Conservation (phyloP, 1,139 yeast genomes). For the Lodderomyces jiufengensis region DNA sequence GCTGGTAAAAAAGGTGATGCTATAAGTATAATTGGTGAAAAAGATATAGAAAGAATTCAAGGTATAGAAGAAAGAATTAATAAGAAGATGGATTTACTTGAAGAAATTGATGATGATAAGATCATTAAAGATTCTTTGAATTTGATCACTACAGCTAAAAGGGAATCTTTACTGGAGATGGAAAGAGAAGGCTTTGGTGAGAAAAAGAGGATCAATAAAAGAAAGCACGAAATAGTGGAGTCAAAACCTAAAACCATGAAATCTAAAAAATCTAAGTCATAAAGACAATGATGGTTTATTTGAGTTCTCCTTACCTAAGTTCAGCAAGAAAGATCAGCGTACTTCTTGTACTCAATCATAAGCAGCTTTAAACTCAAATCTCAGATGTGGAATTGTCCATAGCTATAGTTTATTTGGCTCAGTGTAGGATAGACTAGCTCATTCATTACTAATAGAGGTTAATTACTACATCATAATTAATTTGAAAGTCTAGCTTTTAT, state of each 20-base stretch:
- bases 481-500: too few relatives aligned
- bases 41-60: constrained; percentile 76
- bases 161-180: constrained; percentile 92
- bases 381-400: too few relatives aligned
- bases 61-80: constrained; percentile 85
- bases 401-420: too few relatives aligned
- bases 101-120: constrained; percentile 66
- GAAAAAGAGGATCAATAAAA: constrained; percentile 52
- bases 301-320: too few relatives aligned
- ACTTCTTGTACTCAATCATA: too few relatives aligned
- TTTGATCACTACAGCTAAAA: constrained; percentile 73
- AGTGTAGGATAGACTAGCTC: too few relatives aligned
- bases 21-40: constrained; percentile 72
- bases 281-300: constrained; percentile 6
- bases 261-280: constrained; percentile 5
- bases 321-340: not conserved
- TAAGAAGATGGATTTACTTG: constrained; percentile 71
- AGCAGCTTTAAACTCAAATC: too few relatives aligned
- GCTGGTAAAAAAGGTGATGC: constrained; percentile 73
- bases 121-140: constrained; percentile 70
- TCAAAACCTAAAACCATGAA: constrained; percentile 3
- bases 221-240: constrained; percentile 30
- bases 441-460: too few relatives aligned
- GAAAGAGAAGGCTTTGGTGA: constrained; percentile 88
- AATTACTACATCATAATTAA: too few relatives aligned